phyloP scores from a whole-genome alignment of 352 stramenopile species.

The Pythium grandisporangium region DNA sequence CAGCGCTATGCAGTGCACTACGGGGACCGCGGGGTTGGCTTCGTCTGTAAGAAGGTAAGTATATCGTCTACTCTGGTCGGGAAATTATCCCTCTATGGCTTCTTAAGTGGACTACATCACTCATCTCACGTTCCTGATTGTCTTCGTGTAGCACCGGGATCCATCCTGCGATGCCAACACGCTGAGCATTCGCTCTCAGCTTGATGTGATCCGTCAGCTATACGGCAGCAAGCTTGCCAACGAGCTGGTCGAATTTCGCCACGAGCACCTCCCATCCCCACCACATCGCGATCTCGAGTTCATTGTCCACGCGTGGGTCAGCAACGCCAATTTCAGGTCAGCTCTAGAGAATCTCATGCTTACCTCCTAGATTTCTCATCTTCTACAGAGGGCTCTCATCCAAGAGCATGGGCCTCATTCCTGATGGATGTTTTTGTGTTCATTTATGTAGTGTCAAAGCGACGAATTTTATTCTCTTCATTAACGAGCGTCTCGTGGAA shows the following conservation, averaged over 20 bases:
- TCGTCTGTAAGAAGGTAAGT: constrained; percentile 92
- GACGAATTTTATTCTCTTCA: constrained; percentile 92
- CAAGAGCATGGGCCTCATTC: background rate
- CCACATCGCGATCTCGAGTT: constrained; percentile 23
- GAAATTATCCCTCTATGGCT: too few relatives aligned
- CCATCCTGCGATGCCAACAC: constrained; percentile 76
- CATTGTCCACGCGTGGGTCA: constrained; percentile 52
- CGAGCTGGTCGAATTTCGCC: constrained; percentile 48
- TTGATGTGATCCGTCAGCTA: constrained; percentile 67
- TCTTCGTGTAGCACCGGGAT: constrained; percentile 48
- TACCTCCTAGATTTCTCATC: too few relatives aligned
- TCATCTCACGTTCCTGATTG: background rate
- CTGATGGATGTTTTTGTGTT: background rate
- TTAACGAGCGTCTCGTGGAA: constrained; percentile 97
- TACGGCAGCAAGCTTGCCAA: constrained; percentile 62
- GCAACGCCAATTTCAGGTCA: constrained; percentile 88
- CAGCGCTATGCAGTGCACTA: constrained; percentile 96
- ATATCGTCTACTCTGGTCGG: background rate
- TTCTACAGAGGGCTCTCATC: too few relatives aligned
- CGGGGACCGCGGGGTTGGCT: constrained; percentile 78
- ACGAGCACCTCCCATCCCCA: constrained; percentile 9
- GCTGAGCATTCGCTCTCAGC: constrained; percentile 39
- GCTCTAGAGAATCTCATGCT: too few relatives aligned
- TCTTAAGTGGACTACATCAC: background rate
- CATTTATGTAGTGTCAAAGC: constrained; percentile 48